These are phyloP conservation scores for Ustilago loliicola DNA, from an alignment of 1,284 basidiomycete genomes.

Conservation along the genomic window DNA sequence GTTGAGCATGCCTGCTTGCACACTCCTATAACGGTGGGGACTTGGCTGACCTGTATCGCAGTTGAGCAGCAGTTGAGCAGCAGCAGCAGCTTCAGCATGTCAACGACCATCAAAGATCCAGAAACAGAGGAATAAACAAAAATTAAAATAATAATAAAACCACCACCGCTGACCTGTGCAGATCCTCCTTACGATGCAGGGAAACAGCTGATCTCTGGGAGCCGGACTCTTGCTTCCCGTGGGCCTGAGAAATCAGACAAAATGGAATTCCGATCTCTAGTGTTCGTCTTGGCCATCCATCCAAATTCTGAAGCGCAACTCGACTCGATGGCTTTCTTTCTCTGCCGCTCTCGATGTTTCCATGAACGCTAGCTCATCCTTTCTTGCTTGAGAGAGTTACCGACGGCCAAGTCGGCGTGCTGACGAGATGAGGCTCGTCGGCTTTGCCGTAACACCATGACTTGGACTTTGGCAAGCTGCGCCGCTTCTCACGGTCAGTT, in stretches of 20 bases:
- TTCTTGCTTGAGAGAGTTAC: not conserved
- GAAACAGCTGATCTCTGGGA: conserved; percentile 13
- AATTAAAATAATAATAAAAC: not conserved
- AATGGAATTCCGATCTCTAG: conserved; percentile 15
- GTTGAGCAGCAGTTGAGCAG: not conserved
- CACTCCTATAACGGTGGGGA: conserved; percentile 8
- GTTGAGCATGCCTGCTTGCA: conserved; percentile 1
- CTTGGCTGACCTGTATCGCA: conserved; percentile 9
- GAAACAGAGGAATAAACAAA: not conserved
- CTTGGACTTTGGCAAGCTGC: too few species aligned
- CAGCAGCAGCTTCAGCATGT: not conserved
- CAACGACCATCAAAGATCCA: conserved; percentile 4
- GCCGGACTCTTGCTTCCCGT: not conserved
- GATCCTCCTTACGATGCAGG: conserved; percentile 4
- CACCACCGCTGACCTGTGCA: not conserved
- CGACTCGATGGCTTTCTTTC: conserved; percentile 1
- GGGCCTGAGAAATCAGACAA: not conserved
- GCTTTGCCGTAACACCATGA: not conserved
- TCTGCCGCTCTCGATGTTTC: conserved; percentile 18
- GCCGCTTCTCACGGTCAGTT: not conserved
- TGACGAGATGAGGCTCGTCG: not conserved
- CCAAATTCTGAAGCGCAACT: not conserved
- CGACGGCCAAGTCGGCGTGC: not conserved
- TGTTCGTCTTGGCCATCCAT: conserved; percentile 5
- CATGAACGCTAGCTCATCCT: conserved; percentile 6